Evolutionary conservation across 345 rosid species (phyloP).

Genomic region (Ceriops decandra): DNA sequence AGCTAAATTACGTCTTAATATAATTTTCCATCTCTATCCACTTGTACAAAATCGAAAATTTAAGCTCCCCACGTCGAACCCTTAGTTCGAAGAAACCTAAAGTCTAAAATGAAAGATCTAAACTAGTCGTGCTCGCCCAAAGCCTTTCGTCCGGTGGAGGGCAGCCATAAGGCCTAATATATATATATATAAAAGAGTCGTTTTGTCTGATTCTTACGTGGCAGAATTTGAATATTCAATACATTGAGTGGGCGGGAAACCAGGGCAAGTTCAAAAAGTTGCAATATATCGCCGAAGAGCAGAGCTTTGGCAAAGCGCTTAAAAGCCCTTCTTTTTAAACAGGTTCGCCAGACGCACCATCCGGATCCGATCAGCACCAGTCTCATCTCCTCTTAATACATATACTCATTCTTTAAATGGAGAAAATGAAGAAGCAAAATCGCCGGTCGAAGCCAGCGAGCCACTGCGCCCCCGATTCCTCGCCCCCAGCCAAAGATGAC

Average conservation of each 20-base stretch:
- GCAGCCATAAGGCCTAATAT: no score
- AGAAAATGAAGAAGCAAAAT: slow-evolving; percentile 52
- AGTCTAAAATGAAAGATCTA: no score
- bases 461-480: slow-evolving; percentile 33
- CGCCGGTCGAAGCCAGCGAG: slow-evolving; percentile 49
- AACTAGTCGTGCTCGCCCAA: no score
- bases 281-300: background rate
- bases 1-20: no score
- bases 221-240: background rate
- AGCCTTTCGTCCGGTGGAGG: no score
- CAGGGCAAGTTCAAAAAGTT: background rate
- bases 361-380: background rate
- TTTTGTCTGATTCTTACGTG: background rate
- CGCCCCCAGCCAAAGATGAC: slow-evolving; percentile 22
- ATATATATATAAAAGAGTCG: no score
- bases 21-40: no score
- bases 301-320: background rate
- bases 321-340: no score
- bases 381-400: background rate
- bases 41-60: no score
- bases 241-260: background rate
- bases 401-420: background rate
- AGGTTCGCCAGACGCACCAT: background rate
- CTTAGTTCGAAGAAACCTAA: no score
- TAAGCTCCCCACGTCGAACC: no score